These are phyloP conservation scores for Beauveria asiatica DNA, from an alignment of 2,329 filamentous ascomycete genomes.

Conservation along the genomic window DNA sequence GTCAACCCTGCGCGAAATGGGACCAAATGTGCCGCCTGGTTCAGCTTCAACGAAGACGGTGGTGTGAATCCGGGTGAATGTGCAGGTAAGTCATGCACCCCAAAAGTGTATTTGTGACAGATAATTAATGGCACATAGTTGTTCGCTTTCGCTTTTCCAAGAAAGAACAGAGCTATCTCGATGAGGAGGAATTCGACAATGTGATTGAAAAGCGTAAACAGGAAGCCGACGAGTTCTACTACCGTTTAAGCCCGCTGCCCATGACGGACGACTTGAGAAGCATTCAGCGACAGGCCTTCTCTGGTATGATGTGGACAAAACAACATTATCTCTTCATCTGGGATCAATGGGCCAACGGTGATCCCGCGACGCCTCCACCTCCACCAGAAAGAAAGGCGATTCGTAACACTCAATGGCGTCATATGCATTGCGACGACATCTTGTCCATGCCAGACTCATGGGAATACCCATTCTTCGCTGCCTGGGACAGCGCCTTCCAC, in stretches of 20 bases:
- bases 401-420: slow-evolving; percentile 85
- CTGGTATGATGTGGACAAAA: slow-evolving; percentile 98
- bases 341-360: slow-evolving; percentile 96
- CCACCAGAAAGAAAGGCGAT: slow-evolving; percentile 71
- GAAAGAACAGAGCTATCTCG: slow-evolving; percentile 67
- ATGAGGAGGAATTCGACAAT: slow-evolving; percentile 89
- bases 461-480: slow-evolving; percentile 97
- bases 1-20: slow-evolving; percentile 73
- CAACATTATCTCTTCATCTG: slow-evolving; percentile 95
- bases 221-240: slow-evolving; percentile 97
- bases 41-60: slow-evolving; percentile 79
- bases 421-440: slow-evolving; percentile 91
- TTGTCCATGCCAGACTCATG: slow-evolving; percentile 97
- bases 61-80: slow-evolving; percentile 87
- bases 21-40: slow-evolving; percentile 90
- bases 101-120: slow-evolving; percentile 19
- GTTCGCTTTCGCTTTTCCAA: slow-evolving; percentile 84
- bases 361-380: slow-evolving; percentile 79
- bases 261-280: slow-evolving; percentile 92
- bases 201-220: slow-evolving; percentile 75
- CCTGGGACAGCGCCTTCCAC: slow-evolving; percentile 96
- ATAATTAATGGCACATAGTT: slow-evolving; percentile 37
- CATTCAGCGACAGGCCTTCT: slow-evolving; percentile 88
- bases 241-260: slow-evolving; percentile 81
- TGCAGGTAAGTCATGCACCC: slow-evolving; percentile 56